Base-by-base conservation (phyloP, 148 eudicot genomes). In the Rhododendron molle region DNA sequence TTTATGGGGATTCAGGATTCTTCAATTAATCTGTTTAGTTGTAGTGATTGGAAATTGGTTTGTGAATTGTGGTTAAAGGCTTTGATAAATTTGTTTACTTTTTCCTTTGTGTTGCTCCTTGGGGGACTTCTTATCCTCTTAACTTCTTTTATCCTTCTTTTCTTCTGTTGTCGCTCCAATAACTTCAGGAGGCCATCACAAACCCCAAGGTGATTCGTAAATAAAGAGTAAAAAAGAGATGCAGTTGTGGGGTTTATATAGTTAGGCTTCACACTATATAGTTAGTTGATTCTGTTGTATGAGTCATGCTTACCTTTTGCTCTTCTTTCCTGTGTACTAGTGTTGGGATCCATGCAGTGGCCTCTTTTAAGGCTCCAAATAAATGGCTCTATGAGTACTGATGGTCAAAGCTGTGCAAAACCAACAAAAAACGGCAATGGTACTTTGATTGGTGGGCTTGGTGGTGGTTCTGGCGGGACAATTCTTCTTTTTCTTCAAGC, bases 401-500 rank as follows among this genome's bases (percentile, higher is more conserved):
- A 95, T 89, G 98, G 98, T 88, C 93, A 95, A 86, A 94, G 94
- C 85, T 87, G 76, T 78, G 84, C 81, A 81, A 86, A 88, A 84
- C 81, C 88, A 28, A 83, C 86, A 38, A 89, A 74, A 83, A 89
- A 84, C 38, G 85, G 90, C 56, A 87, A 92, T 84, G 90, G 88
- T 46, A 88, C 88, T 83, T 87, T 86, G 67, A 82, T 94, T 67
- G 95, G 96, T 71, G 94, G 96, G 85, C 93, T 94, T 86, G 98
- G 98, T 88, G 98, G 98, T 65, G 98, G 92, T 88, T 95, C 98
- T 84, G 98, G 98, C 40, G 98, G 98, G 47, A 95, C 98, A 21
- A 87, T 95, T 90, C 98, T 95, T 86, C 88, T 94, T 76, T 95
- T 95, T 78, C 90, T 95, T 78, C 93, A 94, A 88, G 49, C 85